Base-by-base conservation (phyloP, 2,329 filamentous ascomycete species). In the Apiospora marii region DNA sequence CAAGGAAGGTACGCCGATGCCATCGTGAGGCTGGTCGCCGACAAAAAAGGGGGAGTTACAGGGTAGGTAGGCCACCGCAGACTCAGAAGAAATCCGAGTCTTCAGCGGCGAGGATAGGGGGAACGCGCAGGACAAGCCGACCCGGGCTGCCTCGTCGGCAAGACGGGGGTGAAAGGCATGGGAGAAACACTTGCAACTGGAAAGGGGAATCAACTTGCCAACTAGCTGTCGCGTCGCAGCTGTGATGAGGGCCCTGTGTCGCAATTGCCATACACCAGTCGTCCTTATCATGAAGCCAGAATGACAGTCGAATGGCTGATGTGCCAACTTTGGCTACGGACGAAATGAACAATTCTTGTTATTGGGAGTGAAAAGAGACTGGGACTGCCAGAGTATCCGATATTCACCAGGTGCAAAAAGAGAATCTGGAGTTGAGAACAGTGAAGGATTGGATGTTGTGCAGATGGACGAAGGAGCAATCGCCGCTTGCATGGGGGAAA, bases 401-500 rank as follows among this genome's bases (percentile, higher is more conserved):
- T 41, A 14, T 24, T 64, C 24, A 19, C 34, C 12, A 24, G 19
- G 34, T 10, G 8, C 30, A 64, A 37, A 10, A 22, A 64, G n/a
- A 41, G 19, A 64, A n/a, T 24, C 58, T n/a, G 34, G 34, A n/a
- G 58, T 64, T 64, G 58, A 41, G 34, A 64, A 64, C 30, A 64
- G 8, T 37, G 34, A 64, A 64, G 30, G 58, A 41, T 64, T 37
- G 58, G 58, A 64, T 64, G 34, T 64, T 64, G 30, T 64, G 58
- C 34, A 41, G 58, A 41, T n/a, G 58, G 58, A 41, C 41, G 22
- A 12, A 34, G 34, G 58, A 41, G 34, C 16, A 19, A 61, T 37
- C 16, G 30, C 10, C 16, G 30, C 10, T 12, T 37, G 53, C 1
- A 41, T 6, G 37, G 37, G 8, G 16, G 30, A 22, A 12, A 3